Base-by-base conservation (phyloP, 2,329 filamentous ascomycete genomes). In the Cordyceps farinosa region DNA sequence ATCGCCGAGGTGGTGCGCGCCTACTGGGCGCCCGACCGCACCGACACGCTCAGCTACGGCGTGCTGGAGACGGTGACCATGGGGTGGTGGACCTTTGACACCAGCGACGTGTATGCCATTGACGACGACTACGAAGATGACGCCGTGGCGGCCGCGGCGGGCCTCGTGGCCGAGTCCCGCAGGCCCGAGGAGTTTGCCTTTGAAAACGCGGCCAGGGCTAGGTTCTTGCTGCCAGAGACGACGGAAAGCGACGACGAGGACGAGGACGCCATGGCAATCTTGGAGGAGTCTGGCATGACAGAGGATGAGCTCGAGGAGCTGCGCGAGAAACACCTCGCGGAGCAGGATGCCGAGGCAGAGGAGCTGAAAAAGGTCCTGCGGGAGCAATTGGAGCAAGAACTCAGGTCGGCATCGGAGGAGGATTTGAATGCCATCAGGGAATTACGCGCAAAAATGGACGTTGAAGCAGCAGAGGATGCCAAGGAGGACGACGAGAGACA, bases 41-140 rank as follows among this genome's bases (percentile, higher is more conserved):
- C 42, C 36, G 52, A 57, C 52, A n/a, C 36, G 34, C 52, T 62
- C 10, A 57, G 42, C 27, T 57, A 57, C 52, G 61, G 32, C 42
- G 53, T 45, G 4, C 52, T 62, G 3, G 52, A 62, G 27, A 56
- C 44, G 5, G 32, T 57, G 1, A 50, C 61, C 9, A 57, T 42
- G 44, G 52, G 47, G 10, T 62, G 61, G 61, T 62, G 61, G 61
- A 62, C 61, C 10, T 56, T 56, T 42, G 52, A 62, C 27, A 51
- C 52, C 3, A 50, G 44, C 11, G 50, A 56, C 1, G 52, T 62
- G 17, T 62, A 62, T 32, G 61, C 17, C 40, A 6, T 50, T 0
- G 52, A 62, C 2, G 52, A 62, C 2, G 61, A 62, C 27, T 30
- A 56, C 30, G 42, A 50, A 3, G 51, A 55, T 13, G 42, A 56